A percentile compares a stretch with the other conserved stretches of the same genome.
Evolutionary conservation across 2,329 filamentous ascomycete species (phyloP).

Genomic region (Coleophoma crateriformis): DNA sequence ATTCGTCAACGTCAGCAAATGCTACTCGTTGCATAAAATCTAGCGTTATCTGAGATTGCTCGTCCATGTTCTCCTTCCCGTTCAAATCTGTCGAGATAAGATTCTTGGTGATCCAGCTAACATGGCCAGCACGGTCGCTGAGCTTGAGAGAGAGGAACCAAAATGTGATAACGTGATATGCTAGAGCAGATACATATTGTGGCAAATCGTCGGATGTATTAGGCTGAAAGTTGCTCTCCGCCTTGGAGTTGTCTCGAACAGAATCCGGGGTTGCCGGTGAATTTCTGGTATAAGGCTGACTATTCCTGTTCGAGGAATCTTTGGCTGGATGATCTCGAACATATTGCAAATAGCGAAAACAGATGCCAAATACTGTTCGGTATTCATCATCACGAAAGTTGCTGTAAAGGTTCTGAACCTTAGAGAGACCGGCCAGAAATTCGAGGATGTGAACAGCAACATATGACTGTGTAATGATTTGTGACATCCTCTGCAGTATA

Average conservation of each 20-base stretch:
- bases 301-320: slow-evolving; percentile 28
- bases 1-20: slow-evolving; percentile 81
- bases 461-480: slow-evolving; percentile 89
- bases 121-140: slow-evolving; percentile 75
- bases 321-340: slow-evolving; percentile 59
- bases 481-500: slow-evolving; percentile 88
- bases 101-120: slow-evolving; percentile 85
- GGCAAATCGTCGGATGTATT: slow-evolving; percentile 68
- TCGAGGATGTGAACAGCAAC: slow-evolving; percentile 94
- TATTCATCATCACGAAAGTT: slow-evolving; percentile 92
- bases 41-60: slow-evolving; percentile 88
- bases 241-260: slow-evolving; percentile 31
- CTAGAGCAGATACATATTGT: slow-evolving; percentile 88
- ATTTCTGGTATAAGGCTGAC: slow-evolving; percentile 24
- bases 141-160: slow-evolving; percentile 93
- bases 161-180: slow-evolving; percentile 92
- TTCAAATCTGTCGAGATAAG: slow-evolving; percentile 71
- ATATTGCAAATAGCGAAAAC: slow-evolving; percentile 87
- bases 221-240: slow-evolving; percentile 31
- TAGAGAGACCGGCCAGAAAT: slow-evolving; percentile 84
- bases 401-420: slow-evolving; percentile 76
- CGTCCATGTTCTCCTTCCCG: slow-evolving; percentile 73
- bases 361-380: slow-evolving; percentile 90
- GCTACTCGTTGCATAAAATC: slow-evolving; percentile 91
- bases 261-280: slow-evolving; percentile 11